Percentiles rank a stretch among this genome's conserved stretches.
These are phyloP conservation scores for Warburgia ugandensis DNA, from an alignment of 164 flowering plant species.

Conservation along the genomic window DNA sequence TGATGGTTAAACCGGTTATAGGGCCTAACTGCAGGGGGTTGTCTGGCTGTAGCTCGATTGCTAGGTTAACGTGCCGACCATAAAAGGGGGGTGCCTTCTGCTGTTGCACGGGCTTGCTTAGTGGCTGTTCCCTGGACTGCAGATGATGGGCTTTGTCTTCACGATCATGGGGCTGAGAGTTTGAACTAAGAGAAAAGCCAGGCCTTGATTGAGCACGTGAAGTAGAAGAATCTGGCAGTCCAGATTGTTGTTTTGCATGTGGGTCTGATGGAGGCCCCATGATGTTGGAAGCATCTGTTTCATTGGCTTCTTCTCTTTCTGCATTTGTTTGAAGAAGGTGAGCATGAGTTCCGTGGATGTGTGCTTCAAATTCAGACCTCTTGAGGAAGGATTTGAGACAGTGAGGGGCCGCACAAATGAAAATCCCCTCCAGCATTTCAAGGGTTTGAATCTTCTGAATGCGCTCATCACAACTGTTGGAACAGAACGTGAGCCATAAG, in stretches of 20 bases:
- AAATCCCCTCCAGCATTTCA: constrained; percentile 91
- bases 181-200: constrained; percentile 49
- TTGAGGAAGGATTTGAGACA: constrained; percentile 91
- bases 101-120: constrained; percentile 25
- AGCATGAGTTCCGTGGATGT: constrained; percentile 62
- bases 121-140: constrained; percentile 41
- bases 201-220: constrained; percentile 47
- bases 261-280: constrained; percentile 17
- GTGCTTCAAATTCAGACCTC: constrained; percentile 70
- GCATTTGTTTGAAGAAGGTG: constrained; percentile 63
- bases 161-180: constrained; percentile 40
- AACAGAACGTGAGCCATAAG: too few species aligned
- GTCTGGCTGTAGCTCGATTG: constrained; percentile 34
- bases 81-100: constrained; percentile 14
- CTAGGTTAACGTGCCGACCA: constrained; percentile 41
- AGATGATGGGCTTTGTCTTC: constrained; percentile 50
- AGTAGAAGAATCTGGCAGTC: constrained; percentile 51
- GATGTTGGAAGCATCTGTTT: constrained; percentile 44
- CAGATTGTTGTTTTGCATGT: constrained; percentile 31
- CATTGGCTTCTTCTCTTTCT: constrained; percentile 60
- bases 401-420: constrained; percentile 95
- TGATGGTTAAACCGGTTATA: constrained; percentile 39
- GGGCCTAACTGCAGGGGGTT: constrained; percentile 27
- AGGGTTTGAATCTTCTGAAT: constrained; percentile 94
- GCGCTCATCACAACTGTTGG: constrained; percentile 82